Conservation (phyloP, 768 basidiomycete genomes). For the Tremella fuciformis region DNA sequence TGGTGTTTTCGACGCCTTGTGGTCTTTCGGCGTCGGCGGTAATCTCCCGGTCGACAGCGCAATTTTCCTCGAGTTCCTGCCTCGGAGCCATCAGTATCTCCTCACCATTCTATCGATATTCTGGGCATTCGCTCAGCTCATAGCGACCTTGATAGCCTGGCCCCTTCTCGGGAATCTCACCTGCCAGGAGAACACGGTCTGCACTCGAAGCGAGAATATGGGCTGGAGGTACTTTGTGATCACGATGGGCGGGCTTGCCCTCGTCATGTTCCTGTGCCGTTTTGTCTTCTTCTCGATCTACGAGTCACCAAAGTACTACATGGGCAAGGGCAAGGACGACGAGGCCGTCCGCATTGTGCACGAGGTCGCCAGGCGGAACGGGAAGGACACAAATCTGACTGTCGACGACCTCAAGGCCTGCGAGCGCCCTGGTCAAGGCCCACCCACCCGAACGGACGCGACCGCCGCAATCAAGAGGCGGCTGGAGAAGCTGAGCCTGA, state of each 20-base stretch:
- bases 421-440: conserved; percentile 16
- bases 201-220: conserved; percentile 62
- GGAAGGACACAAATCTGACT: conserved; percentile 56
- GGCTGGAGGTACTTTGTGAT: conserved; percentile 78
- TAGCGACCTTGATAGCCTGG: conserved; percentile 69
- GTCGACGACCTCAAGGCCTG: conserved; percentile 56
- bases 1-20: conserved; percentile 54
- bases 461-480: conserved; percentile 55
- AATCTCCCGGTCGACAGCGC: conserved; percentile 73
- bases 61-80: conserved; percentile 72
- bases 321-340: conserved; percentile 65
- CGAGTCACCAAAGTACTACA: conserved; percentile 70
- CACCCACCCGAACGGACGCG: conserved; percentile 46
- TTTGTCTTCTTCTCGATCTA: conserved; percentile 59
- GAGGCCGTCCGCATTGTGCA: conserved; percentile 65
- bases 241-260: conserved; percentile 68
- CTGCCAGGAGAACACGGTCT: conserved; percentile 55
- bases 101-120: conserved; percentile 71
- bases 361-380: conserved; percentile 62
- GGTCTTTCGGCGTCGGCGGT: conserved; percentile 58
- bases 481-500: conserved; percentile 53
- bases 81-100: conserved; percentile 70
- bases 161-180: conserved; percentile 69
- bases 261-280: conserved; percentile 58
- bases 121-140: conserved; percentile 74